phyloP scores from a whole-genome alignment of 1,284 basidiomycete genomes.

The Spongispora temasekensis region DNA sequence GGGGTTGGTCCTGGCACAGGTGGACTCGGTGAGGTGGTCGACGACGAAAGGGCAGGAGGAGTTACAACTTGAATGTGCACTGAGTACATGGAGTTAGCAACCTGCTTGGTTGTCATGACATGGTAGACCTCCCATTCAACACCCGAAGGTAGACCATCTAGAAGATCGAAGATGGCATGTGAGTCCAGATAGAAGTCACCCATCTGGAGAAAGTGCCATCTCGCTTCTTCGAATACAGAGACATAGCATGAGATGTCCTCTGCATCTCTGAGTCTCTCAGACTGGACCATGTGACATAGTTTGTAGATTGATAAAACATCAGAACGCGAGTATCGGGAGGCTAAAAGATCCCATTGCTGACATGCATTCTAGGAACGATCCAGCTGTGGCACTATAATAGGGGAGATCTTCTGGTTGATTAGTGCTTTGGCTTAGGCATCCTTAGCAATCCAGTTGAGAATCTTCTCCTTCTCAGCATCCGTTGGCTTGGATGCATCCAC shows the following conservation, averaged over 20 bases:
- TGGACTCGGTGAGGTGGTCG: no score
- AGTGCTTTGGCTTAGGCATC: not conserved
- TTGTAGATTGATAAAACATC: not conserved
- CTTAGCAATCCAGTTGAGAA: not conserved
- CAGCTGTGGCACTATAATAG: accelerated
- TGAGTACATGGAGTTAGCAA: no score
- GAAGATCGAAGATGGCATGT: not conserved
- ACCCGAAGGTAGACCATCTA: not conserved
- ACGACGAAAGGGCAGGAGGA: no score
- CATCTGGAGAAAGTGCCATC: not conserved
- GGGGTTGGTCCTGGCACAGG: no score
- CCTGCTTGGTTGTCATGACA: no score
- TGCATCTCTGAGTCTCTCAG: not conserved
- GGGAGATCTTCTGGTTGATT: not conserved
- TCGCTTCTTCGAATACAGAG: not conserved
- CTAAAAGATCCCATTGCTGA: not conserved
- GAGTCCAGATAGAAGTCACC: not conserved
- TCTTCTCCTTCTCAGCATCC: not conserved
- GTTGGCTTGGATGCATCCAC: not conserved
- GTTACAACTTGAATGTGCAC: no score
- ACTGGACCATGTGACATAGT: not conserved
- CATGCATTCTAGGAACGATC: not conserved
- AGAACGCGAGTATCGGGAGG: not conserved
- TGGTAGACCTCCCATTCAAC: not conserved
- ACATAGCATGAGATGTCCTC: not conserved